Base-by-base conservation (phyloP, 202 grass and related monocot genomes). In the Panicum hallii region DNA sequence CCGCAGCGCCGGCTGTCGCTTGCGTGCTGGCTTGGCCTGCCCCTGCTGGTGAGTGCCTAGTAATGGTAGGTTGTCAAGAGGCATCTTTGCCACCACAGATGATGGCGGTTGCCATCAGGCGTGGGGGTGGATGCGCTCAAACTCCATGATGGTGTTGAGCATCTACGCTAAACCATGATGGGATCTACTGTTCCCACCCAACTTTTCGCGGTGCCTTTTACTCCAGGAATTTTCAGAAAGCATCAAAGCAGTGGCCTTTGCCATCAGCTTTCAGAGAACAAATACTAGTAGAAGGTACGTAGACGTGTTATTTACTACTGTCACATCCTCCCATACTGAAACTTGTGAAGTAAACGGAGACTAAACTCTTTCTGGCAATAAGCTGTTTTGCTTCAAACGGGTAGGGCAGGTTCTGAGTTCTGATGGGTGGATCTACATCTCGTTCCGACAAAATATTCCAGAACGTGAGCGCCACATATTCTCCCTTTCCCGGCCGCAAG, bases 371-470 rank as follows among this genome's bases (percentile, higher is more conserved):
- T 9, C 22, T 40, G 55, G 74, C 38, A 44, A 58, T 22, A 14
- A 38, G 13, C 65, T 23, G 13, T 72, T 78, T 78, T 4, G 67
- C 48, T 60, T 48, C 75, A 52, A n/a, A n/a, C n/a, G n/a, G n/a
- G n/a, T n/a, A n/a, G n/a, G 20, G 26, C 30, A 11, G 3, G 43
- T 53, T 36, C 5, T 42, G 80, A 83, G 22, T 23, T 56, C 7
- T 38, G 32, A 5, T 53, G 70, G 4, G 5, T 61, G 73, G 79
- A 83, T 90, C 83, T 56, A 43, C 83, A 83, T 90, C 74, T 90
- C 44, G 43, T 47, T 50, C 73, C 67, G 88, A 74, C 79, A 74
- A 90, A 74, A 82, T 73, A 82, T 28, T 70, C 2, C 22, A 43
- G 84, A 87, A 90, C 67, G 67, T 87, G 84, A 60, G 60, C 43